Percentiles rank a stretch among this genome's conserved stretches.
phyloP scores from a whole-genome alignment of 2,329 filamentous ascomycete genomes.

The Aspergillus bombycis region DNA sequence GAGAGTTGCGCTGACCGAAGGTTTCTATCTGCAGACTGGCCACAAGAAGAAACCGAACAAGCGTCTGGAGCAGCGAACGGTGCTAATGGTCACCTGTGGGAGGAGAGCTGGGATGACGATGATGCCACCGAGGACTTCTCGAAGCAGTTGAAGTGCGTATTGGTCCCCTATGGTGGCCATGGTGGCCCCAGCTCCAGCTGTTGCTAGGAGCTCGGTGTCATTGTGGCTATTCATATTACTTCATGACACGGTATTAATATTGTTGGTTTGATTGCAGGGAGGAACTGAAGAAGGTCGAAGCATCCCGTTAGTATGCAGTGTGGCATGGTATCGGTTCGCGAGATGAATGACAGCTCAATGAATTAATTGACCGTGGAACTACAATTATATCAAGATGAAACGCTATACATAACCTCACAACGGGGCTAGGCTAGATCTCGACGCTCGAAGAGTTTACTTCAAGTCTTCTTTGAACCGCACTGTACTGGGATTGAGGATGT shows the following conservation, averaged over 20 bases:
- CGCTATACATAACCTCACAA: not conserved
- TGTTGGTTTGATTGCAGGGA: constrained; percentile 43
- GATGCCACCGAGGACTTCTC: constrained; percentile 97
- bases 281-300: constrained; percentile 92
- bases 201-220: not conserved
- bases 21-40: constrained; percentile 70
- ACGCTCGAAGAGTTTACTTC: not conserved
- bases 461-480: not conserved
- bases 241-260: constrained; percentile 8
- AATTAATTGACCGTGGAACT: constrained; percentile 2
- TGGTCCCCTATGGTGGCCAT: not conserved
- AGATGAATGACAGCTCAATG: constrained; percentile 7
- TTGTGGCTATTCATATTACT: not conserved
- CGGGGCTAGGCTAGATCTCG: not conserved
- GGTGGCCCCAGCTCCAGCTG: not conserved
- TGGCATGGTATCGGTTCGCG: constrained; percentile 6
- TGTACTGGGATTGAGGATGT: not conserved
- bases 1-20: constrained; percentile 14
- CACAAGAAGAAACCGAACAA: constrained; percentile 81
- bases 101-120: constrained; percentile 99
- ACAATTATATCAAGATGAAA: constrained; percentile 5
- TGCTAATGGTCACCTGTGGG: constrained; percentile 85
- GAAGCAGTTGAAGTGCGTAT: constrained; percentile 81
- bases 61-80: constrained; percentile 56
- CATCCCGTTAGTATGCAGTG: constrained; percentile 64